These are phyloP conservation scores for Avena sativa DNA, from an alignment of 176 grass and related monocot genomes.

Conservation along the genomic window DNA sequence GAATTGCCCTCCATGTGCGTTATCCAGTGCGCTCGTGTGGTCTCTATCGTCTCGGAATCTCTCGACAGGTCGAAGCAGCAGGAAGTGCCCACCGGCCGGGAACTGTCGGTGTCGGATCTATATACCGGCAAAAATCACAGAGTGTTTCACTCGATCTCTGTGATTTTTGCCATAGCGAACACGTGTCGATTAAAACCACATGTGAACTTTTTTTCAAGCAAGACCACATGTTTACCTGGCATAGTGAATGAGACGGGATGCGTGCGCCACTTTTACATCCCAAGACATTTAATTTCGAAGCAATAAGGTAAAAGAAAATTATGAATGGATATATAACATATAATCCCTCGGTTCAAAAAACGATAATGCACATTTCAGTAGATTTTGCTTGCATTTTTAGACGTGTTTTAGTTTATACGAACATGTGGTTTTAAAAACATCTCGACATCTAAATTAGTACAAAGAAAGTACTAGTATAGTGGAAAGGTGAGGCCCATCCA, in stretches of 20 bases:
- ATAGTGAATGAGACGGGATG: background rate
- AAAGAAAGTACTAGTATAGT: too few relatives aligned
- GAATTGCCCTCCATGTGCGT: slow-evolving; percentile 4
- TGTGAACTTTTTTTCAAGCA: background rate
- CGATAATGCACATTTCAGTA: too few relatives aligned
- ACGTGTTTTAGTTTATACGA: too few relatives aligned
- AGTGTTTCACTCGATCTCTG: background rate
- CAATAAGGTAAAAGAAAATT: too few relatives aligned
- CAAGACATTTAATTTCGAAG: too few relatives aligned
- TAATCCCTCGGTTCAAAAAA: too few relatives aligned
- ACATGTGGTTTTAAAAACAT: too few relatives aligned
- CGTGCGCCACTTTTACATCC: too few relatives aligned
- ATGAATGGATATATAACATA: background rate
- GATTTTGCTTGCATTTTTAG: too few relatives aligned
- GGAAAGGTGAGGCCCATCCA: too few relatives aligned
- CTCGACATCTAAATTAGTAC: too few relatives aligned
- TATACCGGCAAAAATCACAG: background rate
- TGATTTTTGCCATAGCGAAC: background rate
- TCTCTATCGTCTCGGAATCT: background rate
- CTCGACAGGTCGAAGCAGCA: background rate
- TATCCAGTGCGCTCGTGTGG: background rate
- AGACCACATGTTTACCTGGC: background rate
- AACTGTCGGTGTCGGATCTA: background rate
- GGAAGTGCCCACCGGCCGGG: background rate
- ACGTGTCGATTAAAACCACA: background rate